phyloP scores from a whole-genome alignment of 768 basidiomycete genomes.

The Pisolithus orientalis region DNA sequence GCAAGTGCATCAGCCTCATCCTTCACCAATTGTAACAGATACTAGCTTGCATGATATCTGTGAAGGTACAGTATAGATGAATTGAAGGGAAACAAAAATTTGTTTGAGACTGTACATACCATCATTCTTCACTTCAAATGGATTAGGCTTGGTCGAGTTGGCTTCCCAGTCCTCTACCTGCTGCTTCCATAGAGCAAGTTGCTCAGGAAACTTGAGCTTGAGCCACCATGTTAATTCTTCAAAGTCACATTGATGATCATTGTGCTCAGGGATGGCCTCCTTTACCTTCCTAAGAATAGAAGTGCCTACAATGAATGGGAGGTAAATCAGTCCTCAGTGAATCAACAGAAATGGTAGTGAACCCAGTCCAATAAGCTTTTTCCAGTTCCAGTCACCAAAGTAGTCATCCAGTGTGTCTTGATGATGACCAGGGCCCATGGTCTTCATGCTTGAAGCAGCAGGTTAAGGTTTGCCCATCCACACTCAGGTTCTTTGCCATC shows the following conservation, averaged over 20 bases:
- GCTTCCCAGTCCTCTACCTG: constrained; percentile 5
- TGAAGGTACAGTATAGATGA: neutral
- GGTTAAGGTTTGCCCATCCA: constrained; percentile 31
- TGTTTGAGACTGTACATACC: neutral
- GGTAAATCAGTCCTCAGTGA: neutral
- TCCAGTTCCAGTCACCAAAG: constrained; percentile 32
- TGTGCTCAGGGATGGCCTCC: constrained; percentile 4
- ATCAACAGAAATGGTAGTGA: neutral
- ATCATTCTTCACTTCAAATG: constrained; percentile 2
- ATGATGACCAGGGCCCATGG: no score
- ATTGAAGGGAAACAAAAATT: neutral
- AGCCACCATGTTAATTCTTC: constrained; percentile 1
- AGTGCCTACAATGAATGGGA: neutral
- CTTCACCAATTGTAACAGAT: no score
- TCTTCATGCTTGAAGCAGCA: constrained; percentile 14
- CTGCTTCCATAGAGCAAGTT: neutral
- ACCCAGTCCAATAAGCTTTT: constrained; percentile 26
- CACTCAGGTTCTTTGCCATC: constrained; percentile 31
- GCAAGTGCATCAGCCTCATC: neutral
- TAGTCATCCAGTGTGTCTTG: constrained; percentile 28
- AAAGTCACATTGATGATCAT: constrained; percentile 5
- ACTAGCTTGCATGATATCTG: neutral
- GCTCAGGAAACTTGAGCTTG: neutral
- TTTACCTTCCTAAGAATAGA: constrained; percentile 1
- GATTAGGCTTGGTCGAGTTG: constrained; percentile 5